These are phyloP conservation scores for Paramecium bursaria DNA, from an alignment of 73 alveolate genomes.

Conservation along the genomic window DNA sequence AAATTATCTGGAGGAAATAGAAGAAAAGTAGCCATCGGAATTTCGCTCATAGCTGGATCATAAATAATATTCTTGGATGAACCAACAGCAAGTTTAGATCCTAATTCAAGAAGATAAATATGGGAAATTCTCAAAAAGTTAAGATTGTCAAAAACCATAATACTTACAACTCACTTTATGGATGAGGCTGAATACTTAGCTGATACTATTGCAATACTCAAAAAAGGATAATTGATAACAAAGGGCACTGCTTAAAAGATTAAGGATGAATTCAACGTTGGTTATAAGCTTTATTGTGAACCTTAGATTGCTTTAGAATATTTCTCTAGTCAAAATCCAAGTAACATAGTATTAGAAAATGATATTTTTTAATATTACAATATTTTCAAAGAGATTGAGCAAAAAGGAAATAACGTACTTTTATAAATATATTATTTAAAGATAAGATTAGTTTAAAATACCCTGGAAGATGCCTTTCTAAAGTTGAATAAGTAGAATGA, in stretches of 20 bases:
- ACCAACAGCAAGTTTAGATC: conserved; percentile 99
- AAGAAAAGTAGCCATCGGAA: conserved; percentile 94
- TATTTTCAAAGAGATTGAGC: too few species aligned
- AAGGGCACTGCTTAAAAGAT: conserved; percentile 76
- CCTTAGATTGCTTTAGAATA: too few species aligned
- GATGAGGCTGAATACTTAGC: conserved; percentile 91
- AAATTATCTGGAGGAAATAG: conserved; percentile 97
- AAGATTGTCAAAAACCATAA: conserved; percentile 87
- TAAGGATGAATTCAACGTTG: conserved; percentile 81
- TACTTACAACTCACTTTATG: conserved; percentile 89
- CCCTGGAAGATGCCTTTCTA: conserved; percentile 46
- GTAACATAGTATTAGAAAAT: neutral
- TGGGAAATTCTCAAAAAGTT: conserved; percentile 96
- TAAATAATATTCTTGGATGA: conserved; percentile 94
- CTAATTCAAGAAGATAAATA: conserved; percentile 91
- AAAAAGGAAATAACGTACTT: neutral
- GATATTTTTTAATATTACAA: neutral
- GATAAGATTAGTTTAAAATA: conserved; percentile 3
- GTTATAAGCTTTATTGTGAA: conserved; percentile 67
- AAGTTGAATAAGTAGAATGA: conserved; percentile 50
- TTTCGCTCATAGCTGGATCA: conserved; percentile 97
- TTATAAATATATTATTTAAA: neutral
- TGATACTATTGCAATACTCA: conserved; percentile 85
- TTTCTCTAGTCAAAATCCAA: neutral
- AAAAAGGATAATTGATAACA: conserved; percentile 77